Evolutionary conservation across 805 yeast species (phyloP).

Genomic region (Candida verbasci): DNA sequence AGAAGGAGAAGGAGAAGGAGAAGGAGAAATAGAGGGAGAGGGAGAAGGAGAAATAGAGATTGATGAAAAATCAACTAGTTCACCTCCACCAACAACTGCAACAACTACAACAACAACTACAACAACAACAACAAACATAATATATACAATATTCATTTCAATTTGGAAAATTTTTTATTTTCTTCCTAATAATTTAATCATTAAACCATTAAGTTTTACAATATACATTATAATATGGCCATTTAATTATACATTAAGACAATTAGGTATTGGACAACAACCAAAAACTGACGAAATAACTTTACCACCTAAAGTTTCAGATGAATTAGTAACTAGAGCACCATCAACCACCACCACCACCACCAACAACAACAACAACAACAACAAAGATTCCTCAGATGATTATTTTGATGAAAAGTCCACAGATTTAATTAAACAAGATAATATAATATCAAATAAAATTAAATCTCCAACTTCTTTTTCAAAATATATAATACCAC

Average conservation of each 20-base stretch:
- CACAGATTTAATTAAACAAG: slow-evolving; percentile 36
- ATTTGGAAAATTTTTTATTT: slow-evolving; percentile 8
- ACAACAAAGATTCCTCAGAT: background rate
- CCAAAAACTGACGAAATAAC: background rate
- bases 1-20: background rate
- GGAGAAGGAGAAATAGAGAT: slow-evolving; percentile 1
- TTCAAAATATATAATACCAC: slow-evolving; percentile 41
- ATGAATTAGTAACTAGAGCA: slow-evolving; percentile 5
- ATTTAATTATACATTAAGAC: slow-evolving; percentile 24
- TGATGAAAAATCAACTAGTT: background rate
- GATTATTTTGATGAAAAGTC: slow-evolving; percentile 19
- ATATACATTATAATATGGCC: slow-evolving; percentile 59
- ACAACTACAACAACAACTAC: background rate
- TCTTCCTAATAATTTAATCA: slow-evolving; percentile 35
- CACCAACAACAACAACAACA: no score
- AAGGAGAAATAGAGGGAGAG: slow-evolving; percentile 3
- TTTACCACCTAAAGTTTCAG: background rate
- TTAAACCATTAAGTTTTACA: slow-evolving; percentile 47
- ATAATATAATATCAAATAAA: slow-evolving; percentile 34
- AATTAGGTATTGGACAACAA: slow-evolving; percentile 1
- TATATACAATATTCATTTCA: slow-evolving; percentile 1
- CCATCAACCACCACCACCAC: background rate
- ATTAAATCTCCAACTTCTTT: slow-evolving; percentile 39
- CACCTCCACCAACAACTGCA: no score
- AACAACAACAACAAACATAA: background rate